These are phyloP conservation scores for Waltiozyma sp. DNA, from an alignment of 1,139 yeast species.

Conservation along the genomic window DNA sequence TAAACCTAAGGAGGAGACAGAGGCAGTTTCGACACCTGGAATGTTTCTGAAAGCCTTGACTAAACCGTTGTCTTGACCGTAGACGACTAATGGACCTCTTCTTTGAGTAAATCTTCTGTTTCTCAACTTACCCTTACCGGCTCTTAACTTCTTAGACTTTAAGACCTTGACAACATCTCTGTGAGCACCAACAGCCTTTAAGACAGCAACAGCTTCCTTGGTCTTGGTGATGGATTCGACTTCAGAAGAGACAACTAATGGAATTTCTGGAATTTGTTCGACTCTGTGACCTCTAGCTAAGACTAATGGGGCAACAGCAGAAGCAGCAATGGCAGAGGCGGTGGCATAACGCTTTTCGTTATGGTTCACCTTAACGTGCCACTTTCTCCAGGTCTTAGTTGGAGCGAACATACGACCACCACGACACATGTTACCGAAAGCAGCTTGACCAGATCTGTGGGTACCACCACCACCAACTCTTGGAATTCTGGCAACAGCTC, in stretches of 20 bases:
- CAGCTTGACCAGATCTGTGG: constrained; percentile 99
- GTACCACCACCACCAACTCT: constrained; percentile 99
- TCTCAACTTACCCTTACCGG: constrained; percentile 99
- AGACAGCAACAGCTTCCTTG: constrained; percentile 97
- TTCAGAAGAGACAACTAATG: constrained; percentile 92
- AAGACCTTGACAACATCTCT: constrained; percentile 96
- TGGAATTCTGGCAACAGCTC: constrained; percentile 99
- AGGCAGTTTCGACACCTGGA: constrained; percentile 98
- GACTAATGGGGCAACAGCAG: constrained; percentile 96
- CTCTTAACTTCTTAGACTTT: constrained; percentile 98
- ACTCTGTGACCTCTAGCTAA: constrained; percentile 99
- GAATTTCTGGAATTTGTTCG: constrained; percentile 96
- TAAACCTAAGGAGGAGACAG: constrained; percentile 87
- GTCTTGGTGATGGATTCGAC: constrained; percentile 92
- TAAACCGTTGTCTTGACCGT: constrained; percentile 94
- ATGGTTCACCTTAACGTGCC: constrained; percentile 99
- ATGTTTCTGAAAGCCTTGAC: constrained; percentile 99
- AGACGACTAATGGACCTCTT: constrained; percentile 99
- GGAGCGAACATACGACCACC: constrained; percentile 99
- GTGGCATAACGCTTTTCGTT: constrained; percentile 99
- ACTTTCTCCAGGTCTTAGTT: constrained; percentile 99
- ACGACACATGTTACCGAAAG: constrained; percentile 99
- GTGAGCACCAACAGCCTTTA: constrained; percentile 98
- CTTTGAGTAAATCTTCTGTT: constrained; percentile 99
- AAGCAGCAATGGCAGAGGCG: constrained; percentile 99